These are phyloP conservation scores for Edaphochlamys debaryana DNA, from an alignment of 139 green algal genomes.

Conservation along the genomic window DNA sequence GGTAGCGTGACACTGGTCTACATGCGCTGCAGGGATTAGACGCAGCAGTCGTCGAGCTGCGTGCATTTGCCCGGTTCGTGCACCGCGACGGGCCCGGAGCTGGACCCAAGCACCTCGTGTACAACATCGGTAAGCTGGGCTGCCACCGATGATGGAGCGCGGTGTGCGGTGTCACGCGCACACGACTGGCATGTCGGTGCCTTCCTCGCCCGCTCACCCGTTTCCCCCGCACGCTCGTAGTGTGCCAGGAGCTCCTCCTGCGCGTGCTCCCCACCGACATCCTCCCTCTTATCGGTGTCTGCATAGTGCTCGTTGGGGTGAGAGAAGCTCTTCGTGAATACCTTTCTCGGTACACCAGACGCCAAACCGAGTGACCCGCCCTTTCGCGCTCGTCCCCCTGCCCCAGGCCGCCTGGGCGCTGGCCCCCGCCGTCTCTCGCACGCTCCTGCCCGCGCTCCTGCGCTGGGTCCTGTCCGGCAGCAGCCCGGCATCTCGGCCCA, in stretches of 20 bases:
- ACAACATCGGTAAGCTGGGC: slow-evolving; percentile 52
- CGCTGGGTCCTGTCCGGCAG: slow-evolving; percentile 12
- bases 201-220: not conserved
- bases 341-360: too few relatives aligned
- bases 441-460: not conserved
- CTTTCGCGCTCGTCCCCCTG: too few relatives aligned
- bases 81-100: slow-evolving; percentile 48
- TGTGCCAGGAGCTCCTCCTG: slow-evolving; percentile 44
- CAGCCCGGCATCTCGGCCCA: not conserved
- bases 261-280: slow-evolving; percentile 44
- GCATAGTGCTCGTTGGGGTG: slow-evolving; percentile 45
- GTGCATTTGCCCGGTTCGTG: slow-evolving; percentile 37
- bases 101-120: slow-evolving; percentile 44
- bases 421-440: not conserved
- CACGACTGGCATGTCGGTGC: too few relatives aligned
- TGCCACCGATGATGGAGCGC: too few relatives aligned
- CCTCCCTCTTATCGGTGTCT: slow-evolving; percentile 44
- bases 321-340: not conserved
- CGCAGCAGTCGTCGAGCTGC: slow-evolving; percentile 30
- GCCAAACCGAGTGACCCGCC: too few relatives aligned
- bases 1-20: not conserved
- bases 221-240: slow-evolving; percentile 24
- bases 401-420: slow-evolving; percentile 12
- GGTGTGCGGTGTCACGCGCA: not conserved
- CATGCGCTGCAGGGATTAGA: slow-evolving; percentile 27